Percentiles rank a stretch among this genome's conserved stretches.
These are phyloP conservation scores for Peronospora belbahrii DNA, from an alignment of 352 stramenopile genomes.

Conservation along the genomic window DNA sequence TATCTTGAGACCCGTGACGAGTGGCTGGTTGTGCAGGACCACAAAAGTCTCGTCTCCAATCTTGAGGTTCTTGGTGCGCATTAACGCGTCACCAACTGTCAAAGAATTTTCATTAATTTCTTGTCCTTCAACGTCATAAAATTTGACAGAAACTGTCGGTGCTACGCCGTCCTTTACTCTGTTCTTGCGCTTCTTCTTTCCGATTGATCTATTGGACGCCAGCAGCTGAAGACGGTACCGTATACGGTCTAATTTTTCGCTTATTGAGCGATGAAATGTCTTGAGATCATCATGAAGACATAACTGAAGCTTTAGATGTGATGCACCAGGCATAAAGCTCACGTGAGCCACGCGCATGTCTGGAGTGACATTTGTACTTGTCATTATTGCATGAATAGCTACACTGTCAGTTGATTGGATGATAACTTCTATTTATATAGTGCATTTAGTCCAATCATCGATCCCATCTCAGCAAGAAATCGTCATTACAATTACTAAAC, in stretches of 20 bases:
- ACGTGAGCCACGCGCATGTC: constrained; percentile 37
- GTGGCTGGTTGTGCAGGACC: constrained; percentile 54
- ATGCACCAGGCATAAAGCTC: constrained; percentile 29
- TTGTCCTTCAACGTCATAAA: constrained; percentile 24
- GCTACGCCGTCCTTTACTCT: not conserved
- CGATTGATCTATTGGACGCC: constrained; percentile 12
- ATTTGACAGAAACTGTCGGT: constrained; percentile 32
- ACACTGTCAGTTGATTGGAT: not conserved
- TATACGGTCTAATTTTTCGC: constrained; percentile 48
- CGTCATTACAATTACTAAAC: too few species aligned
- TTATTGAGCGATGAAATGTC: constrained; percentile 34
- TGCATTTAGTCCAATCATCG: constrained; percentile 7
- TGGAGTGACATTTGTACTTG: not conserved
- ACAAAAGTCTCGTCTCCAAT: constrained; percentile 39
- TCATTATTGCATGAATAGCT: constrained; percentile 1
- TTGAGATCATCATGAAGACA: constrained; percentile 40
- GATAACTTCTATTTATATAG: too few species aligned
- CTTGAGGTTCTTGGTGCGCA: constrained; percentile 31
- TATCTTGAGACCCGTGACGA: constrained; percentile 40
- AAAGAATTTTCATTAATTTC: constrained; percentile 30
- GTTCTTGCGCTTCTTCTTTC: constrained; percentile 18
- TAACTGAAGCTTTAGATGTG: constrained; percentile 48
- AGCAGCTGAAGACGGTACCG: constrained; percentile 54
- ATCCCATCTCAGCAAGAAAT: not conserved
- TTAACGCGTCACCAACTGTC: constrained; percentile 39